phyloP scores from a whole-genome alignment of 2,329 filamentous ascomycete genomes.

The Hypocreales sp. region DNA sequence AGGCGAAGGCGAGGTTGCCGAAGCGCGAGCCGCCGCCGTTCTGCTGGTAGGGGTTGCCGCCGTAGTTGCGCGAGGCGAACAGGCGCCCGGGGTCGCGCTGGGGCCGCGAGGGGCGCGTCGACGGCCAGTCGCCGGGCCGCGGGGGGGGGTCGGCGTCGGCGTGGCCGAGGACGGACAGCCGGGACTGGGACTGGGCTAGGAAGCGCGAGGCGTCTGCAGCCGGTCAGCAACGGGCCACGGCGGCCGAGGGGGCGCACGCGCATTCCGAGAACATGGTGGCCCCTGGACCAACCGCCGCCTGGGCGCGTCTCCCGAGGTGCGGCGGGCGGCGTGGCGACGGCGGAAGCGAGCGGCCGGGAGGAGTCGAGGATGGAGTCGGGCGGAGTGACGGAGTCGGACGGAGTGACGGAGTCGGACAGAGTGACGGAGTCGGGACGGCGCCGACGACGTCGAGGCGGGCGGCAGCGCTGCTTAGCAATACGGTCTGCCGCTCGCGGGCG shows the following conservation, averaged over 20 bases:
- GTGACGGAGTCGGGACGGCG: too few species aligned
- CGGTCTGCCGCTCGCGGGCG: too few species aligned
- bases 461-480: too few species aligned
- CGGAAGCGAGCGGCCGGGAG: too few species aligned
- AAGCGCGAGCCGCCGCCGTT: constrained; percentile 56
- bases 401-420: too few species aligned
- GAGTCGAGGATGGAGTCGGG: not conserved
- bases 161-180: constrained; percentile 57
- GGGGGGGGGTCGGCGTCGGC: constrained; percentile 25
- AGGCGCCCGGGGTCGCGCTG: constrained; percentile 15
- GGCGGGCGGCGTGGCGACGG: too few species aligned
- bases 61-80: constrained; percentile 27
- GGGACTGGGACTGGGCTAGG: constrained; percentile 89
- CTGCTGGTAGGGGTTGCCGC: constrained; percentile 72
- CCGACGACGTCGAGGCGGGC: too few species aligned
- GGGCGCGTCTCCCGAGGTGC: constrained; percentile 10
- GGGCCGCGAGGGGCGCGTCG: constrained; percentile 17
- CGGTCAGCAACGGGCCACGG: constrained; percentile 6
- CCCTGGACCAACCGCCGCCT: constrained; percentile 17
- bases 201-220: constrained; percentile 86
- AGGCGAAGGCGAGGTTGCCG: constrained; percentile 59
- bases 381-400: not conserved
- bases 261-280: constrained; percentile 56
- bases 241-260: constrained; percentile 29
- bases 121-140: constrained; percentile 15